Evolutionary conservation across 2,329 filamentous ascomycete species (phyloP).

Genomic region (Epichloe bromicola): DNA sequence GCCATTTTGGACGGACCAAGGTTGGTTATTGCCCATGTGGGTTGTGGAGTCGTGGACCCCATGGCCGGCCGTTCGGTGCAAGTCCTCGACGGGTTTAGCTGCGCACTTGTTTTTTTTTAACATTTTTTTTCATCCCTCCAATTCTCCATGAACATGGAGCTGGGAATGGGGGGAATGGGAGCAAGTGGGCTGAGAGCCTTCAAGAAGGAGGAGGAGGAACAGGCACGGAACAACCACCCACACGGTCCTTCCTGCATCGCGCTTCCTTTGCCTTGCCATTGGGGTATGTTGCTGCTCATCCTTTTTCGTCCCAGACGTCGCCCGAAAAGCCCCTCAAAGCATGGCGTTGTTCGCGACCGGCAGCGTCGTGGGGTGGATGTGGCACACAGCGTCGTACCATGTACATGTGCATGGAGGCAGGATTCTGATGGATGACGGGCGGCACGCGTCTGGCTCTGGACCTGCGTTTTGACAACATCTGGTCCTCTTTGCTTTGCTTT

Average conservation of each 20-base stretch:
- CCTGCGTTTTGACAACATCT: neutral
- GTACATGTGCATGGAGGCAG: no score
- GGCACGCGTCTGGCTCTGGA: neutral
- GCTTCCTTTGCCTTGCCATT: neutral
- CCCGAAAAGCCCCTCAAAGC: neutral
- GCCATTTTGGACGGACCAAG: neutral
- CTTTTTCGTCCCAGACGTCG: no score
- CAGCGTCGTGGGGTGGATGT: constrained; percentile 19
- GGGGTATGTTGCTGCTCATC: no score
- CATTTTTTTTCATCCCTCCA: no score
- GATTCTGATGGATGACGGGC: constrained; percentile 13
- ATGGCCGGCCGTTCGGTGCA: neutral
- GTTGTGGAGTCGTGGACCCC: neutral
- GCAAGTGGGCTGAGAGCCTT: no score
- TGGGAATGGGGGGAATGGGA: no score
- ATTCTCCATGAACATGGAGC: no score
- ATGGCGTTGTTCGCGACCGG: constrained; percentile 9
- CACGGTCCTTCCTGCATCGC: neutral
- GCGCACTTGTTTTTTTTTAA: no score
- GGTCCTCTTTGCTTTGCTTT: no score
- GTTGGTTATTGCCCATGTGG: constrained; percentile 1
- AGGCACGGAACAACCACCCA: no score
- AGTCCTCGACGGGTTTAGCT: neutral
- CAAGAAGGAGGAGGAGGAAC: no score
- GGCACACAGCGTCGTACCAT: constrained; percentile 15